Evolutionary conservation across 495 filamentous ascomycete genomes (phyloP).

Genomic region (Hypoxylon crocopeplum): DNA sequence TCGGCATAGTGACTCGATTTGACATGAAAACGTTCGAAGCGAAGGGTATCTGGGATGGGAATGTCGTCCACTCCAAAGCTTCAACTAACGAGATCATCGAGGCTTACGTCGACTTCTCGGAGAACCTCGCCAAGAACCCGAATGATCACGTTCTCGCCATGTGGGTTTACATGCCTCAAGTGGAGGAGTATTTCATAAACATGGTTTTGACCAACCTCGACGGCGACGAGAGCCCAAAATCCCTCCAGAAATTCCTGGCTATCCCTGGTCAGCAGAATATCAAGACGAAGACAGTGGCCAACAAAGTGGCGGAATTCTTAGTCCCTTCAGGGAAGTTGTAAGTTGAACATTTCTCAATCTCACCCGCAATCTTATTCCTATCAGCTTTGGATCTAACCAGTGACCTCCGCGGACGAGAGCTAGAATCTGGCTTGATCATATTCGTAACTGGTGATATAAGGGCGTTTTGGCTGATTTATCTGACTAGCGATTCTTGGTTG

Average conservation of each 20-base stretch:
- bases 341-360: neutral
- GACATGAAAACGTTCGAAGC: conserved; percentile 43
- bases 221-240: conserved; percentile 25
- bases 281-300: conserved; percentile 30
- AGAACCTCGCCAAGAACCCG: conserved; percentile 7
- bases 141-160: conserved; percentile 12
- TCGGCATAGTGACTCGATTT: conserved; percentile 60
- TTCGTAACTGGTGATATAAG: neutral
- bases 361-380: neutral
- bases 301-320: conserved; percentile 27
- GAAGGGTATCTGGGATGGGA: conserved; percentile 32
- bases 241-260: conserved; percentile 24
- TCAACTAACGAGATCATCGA: conserved; percentile 23
- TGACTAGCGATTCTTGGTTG: conserved; percentile 39
- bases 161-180: conserved; percentile 1
- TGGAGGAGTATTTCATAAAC: conserved; percentile 3
- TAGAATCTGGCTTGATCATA: neutral
- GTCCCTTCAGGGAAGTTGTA: conserved; percentile 16
- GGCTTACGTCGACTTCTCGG: conserved; percentile 36
- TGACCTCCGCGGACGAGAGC: neutral
- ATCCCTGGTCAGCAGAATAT: conserved; percentile 31
- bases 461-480: neutral
- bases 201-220: conserved; percentile 34
- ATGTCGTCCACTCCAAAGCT: neutral
- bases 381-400: neutral